These are phyloP conservation scores for Trichoderma citrinoviride DNA, from an alignment of 2,329 filamentous ascomycete genomes.

Conservation along the genomic window DNA sequence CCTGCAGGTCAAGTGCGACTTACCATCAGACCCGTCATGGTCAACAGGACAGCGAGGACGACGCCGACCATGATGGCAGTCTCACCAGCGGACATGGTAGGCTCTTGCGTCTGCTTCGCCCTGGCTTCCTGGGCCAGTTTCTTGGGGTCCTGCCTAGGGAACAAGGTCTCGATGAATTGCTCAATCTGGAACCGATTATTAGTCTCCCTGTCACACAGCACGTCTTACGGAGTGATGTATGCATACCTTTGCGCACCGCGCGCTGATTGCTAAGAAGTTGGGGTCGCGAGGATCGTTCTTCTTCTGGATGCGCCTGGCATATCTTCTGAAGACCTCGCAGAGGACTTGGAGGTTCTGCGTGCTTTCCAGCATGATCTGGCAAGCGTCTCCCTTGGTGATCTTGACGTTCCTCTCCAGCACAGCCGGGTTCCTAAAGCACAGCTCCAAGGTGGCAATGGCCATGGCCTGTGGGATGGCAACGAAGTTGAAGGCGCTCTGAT, in stretches of 20 bases:
- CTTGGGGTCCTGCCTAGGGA: constrained; percentile 77
- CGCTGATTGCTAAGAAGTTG: constrained; percentile 87
- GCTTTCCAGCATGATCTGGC: constrained; percentile 85
- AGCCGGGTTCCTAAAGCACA: constrained; percentile 85
- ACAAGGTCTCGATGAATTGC: constrained; percentile 91
- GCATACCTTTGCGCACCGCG: constrained; percentile 77
- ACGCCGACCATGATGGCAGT: constrained; percentile 63
- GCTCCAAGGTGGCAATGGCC: constrained; percentile 92
- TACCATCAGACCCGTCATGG: constrained; percentile 81
- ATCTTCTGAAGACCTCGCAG: constrained; percentile 77
- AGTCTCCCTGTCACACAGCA: constrained; percentile 23
- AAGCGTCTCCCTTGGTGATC: constrained; percentile 93
- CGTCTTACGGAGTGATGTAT: neutral
- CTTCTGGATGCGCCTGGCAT: constrained; percentile 77
- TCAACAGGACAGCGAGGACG: constrained; percentile 64
- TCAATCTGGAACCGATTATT: constrained; percentile 62
- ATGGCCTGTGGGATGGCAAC: constrained; percentile 94
- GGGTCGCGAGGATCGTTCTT: constrained; percentile 95
- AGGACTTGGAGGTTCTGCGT: constrained; percentile 84
- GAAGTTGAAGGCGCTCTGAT: constrained; percentile 99
- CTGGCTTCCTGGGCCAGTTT: constrained; percentile 44
- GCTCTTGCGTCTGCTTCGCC: constrained; percentile 40
- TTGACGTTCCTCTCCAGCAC: constrained; percentile 90
- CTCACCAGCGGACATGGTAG: constrained; percentile 55
- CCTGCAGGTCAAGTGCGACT: constrained; percentile 30